Evolutionary conservation across 148 eudicot genomes (phyloP).

Genomic region (Silene uniflora): DNA sequence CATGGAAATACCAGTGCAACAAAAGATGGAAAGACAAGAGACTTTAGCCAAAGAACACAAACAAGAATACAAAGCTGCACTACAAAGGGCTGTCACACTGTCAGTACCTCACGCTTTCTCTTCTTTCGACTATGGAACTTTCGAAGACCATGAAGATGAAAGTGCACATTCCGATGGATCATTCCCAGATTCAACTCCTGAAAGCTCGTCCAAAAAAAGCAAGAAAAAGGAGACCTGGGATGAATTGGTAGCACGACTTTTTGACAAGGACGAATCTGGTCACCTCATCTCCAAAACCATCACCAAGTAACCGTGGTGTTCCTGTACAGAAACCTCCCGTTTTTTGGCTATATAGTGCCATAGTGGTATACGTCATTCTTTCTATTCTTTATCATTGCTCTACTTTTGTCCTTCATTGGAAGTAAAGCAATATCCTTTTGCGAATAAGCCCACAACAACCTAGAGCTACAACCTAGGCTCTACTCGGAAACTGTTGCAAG

Average conservation of each 20-base stretch:
- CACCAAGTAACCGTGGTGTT: neutral
- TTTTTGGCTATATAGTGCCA: neutral
- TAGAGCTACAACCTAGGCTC: neutral
- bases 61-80: constrained; percentile 72
- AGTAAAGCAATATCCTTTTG: neutral
- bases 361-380: constrained; percentile 9
- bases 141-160: constrained; percentile 42
- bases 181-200: constrained; percentile 22
- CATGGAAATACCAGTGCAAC: constrained; percentile 63
- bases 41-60: constrained; percentile 65
- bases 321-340: constrained; percentile 3
- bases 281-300: constrained; percentile 46
- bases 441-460: neutral
- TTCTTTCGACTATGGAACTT: constrained; percentile 73
- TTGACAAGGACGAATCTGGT: constrained; percentile 67
- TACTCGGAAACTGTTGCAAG: neutral
- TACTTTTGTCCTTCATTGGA: neutral
- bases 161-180: constrained; percentile 40
- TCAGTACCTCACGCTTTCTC: constrained; percentile 72
- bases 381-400: constrained; percentile 17
- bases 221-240: constrained; percentile 60
- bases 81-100: constrained; percentile 72
- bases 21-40: constrained; percentile 82
- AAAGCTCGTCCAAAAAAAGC: constrained; percentile 43
- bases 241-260: constrained; percentile 66